phyloP scores from a whole-genome alignment of 306 rosid genomes.

The Canavalia ensiformis region DNA sequence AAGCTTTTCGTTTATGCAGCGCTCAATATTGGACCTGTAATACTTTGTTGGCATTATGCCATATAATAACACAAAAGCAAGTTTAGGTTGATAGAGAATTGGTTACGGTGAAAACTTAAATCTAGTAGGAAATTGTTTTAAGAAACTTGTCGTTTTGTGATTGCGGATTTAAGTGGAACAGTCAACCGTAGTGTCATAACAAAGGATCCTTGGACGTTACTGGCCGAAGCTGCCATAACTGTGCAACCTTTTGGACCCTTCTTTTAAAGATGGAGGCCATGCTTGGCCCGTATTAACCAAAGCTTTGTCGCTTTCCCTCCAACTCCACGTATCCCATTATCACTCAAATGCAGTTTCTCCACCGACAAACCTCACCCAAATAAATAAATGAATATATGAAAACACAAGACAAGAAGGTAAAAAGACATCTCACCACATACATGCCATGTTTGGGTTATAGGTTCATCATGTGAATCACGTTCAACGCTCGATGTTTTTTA shows the following conservation, averaged over 20 bases:
- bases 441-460: constrained; percentile 11
- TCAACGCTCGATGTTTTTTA: background rate
- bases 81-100: background rate
- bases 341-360: constrained; percentile 24
- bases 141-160: constrained; percentile 14
- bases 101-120: background rate
- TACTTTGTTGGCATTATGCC: background rate
- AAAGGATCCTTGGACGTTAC: constrained; percentile 19
- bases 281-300: constrained; percentile 34
- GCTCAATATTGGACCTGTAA: background rate
- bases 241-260: constrained; percentile 47
- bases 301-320: constrained; percentile 31
- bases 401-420: constrained; percentile 18
- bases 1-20: background rate
- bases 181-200: constrained; percentile 1
- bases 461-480: constrained; percentile 41
- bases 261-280: constrained; percentile 26
- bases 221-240: background rate
- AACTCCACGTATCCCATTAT: constrained; percentile 27
- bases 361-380: constrained; percentile 47
- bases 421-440: constrained; percentile 45
- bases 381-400: background rate
- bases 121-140: background rate
- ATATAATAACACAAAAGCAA: background rate
- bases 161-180: constrained; percentile 39